A percentile compares a stretch with the other conserved stretches of the same genome.
These are phyloP conservation scores for Chalciporus sp. DNA, from an alignment of 1,284 basidiomycete genomes.

Conservation along the genomic window DNA sequence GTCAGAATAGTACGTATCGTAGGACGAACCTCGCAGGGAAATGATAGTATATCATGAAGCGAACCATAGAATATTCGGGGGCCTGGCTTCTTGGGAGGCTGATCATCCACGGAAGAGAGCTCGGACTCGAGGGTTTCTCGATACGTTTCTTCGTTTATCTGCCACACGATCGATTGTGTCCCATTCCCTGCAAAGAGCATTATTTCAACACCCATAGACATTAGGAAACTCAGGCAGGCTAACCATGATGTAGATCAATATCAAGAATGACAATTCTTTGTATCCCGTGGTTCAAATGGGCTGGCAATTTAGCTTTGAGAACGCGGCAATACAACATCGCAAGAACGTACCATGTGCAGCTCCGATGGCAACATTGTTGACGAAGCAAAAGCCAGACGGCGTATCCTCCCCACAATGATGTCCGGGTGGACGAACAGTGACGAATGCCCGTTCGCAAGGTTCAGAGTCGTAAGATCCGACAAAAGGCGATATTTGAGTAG, in stretches of 20 bases:
- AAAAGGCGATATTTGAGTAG: conserved; percentile 43
- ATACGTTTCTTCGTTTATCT: conserved; percentile 88
- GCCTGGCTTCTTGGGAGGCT: conserved; percentile 7
- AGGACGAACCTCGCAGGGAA: conserved; percentile 81
- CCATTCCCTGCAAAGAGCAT: conserved; percentile 71
- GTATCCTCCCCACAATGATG: conserved; percentile 90
- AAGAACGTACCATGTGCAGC: conserved; percentile 78
- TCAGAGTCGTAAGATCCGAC: background rate
- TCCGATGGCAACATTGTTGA: conserved; percentile 91
- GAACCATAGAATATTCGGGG: conserved; percentile 25
- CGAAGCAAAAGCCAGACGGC: conserved; percentile 85
- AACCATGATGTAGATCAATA: conserved; percentile 92
- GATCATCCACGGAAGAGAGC: background rate
- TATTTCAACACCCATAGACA: background rate
- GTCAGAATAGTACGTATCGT: background rate
- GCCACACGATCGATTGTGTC: conserved; percentile 74
- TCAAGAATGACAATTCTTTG: conserved; percentile 87
- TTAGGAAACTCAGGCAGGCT: conserved; percentile 11
- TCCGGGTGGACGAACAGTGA: conserved; percentile 85
- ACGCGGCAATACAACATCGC: background rate
- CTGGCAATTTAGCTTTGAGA: conserved; percentile 40
- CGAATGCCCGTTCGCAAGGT: conserved; percentile 65
- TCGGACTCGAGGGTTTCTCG: conserved; percentile 61
- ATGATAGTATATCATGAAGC: conserved; percentile 81
- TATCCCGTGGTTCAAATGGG: conserved; percentile 79